Base-by-base conservation (phyloP, 441 rosid species). In the Aleurites moluccanus region DNA sequence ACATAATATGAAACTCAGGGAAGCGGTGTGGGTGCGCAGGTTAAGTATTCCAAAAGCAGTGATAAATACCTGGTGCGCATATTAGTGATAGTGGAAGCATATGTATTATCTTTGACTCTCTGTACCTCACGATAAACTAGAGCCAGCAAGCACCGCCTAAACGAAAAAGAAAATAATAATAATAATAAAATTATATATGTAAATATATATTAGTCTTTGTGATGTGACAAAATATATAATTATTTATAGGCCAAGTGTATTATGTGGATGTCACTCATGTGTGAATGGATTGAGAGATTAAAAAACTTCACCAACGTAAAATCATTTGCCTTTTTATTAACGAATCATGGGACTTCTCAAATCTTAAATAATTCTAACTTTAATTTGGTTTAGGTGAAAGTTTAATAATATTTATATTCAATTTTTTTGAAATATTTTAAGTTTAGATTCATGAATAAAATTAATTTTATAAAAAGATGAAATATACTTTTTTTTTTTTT, bases 61-160 rank as follows among this genome's bases (percentile, higher is more conserved):
- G 79, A 49, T 7, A 62, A 80, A 84, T 73, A 86, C 82, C 85
- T 82, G 85, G 88, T 82, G 84, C 88, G 90, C 92, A 85, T 76
- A 77, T 75, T 82, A 81, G 83, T 73, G 20, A 38, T 87, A 80
- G 89, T 90, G 96, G 91, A 83, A 84, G 70, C 44, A 4, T 57
- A 55, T 67, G 76, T 72, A 65, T 42, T n/a, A 57, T n/a, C 70
- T 81, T 84, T 82, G 82, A 85, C 84, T 80, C 64, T 4, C 77
- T 84, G 82, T 81, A 67, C 80, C 66, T 76, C 57, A 68, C 67
- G 85, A 79, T 83, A 78, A 82, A 73, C 79, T 28, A 63, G 15
- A 62, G 73, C 44, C 57, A 45, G 49, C 49, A 11, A 10, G 16
- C 23, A 44, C 28, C 10, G 28, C 21, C 20, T 7, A 25, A 47